phyloP scores from a whole-genome alignment of 2,329 filamentous ascomycete species.

The Clarireedia homoeocarpa region DNA sequence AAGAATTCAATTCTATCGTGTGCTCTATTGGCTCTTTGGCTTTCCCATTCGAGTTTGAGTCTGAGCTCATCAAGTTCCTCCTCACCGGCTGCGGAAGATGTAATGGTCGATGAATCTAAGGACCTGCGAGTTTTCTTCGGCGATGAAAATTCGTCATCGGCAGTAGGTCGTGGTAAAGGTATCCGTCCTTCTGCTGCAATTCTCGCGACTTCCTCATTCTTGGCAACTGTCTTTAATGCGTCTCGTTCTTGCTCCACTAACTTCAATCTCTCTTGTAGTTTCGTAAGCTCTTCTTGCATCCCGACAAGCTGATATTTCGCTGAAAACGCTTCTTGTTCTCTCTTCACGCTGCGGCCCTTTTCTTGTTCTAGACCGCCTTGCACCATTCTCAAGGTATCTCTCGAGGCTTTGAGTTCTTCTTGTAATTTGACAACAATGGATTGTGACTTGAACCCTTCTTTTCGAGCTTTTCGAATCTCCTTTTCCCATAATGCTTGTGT shows the following conservation, averaged over 20 bases:
- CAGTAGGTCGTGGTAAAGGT: conserved; percentile 43
- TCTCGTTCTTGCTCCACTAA: conserved; percentile 68
- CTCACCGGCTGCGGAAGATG: conserved; percentile 44
- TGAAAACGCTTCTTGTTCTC: conserved; percentile 63
- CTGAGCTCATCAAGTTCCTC: conserved; percentile 38
- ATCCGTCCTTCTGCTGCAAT: conserved; percentile 66
- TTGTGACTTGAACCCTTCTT: conserved; percentile 70
- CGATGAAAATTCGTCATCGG: conserved; percentile 55
- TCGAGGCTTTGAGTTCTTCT: conserved; percentile 60
- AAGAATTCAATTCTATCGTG: conserved; percentile 70
- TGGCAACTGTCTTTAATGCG: conserved; percentile 61
- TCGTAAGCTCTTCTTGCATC: conserved; percentile 58
- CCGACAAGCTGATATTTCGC: conserved; percentile 58
- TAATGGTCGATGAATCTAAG: conserved; percentile 41
- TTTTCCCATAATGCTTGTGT: conserved; percentile 65
- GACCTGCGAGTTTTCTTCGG: conserved; percentile 45
- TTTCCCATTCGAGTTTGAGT: conserved; percentile 38
- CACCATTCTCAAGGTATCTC: conserved; percentile 41
- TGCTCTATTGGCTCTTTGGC: conserved; percentile 56
- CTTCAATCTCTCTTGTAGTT: conserved; percentile 54
- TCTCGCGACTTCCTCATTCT: conserved; percentile 65
- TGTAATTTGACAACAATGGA: conserved; percentile 63
- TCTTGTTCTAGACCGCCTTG: conserved; percentile 56
- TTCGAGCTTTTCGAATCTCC: conserved; percentile 60
- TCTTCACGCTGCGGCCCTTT: conserved; percentile 50